A percentile compares a stretch with the other conserved stretches of the same genome.
Conservation (phyloP, 2,329 filamentous ascomycete species). For the Exserohilum rostratum region DNA sequence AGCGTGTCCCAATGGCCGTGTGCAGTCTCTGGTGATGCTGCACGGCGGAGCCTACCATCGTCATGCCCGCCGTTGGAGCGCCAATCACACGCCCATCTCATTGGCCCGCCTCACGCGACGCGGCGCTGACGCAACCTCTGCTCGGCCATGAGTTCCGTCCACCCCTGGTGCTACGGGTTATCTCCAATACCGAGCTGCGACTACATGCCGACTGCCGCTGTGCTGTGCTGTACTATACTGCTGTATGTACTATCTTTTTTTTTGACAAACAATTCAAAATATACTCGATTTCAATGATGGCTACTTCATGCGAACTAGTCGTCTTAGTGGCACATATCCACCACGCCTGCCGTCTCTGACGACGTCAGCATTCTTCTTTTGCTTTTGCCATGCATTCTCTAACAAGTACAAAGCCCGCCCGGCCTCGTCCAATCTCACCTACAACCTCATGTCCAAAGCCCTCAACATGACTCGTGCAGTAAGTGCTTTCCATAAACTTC, state of each 20-base stretch:
- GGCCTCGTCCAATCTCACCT: neutral
- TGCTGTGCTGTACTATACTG: no score
- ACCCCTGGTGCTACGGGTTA: neutral
- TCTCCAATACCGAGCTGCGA: neutral
- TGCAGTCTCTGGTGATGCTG: no score
- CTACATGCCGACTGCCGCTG: neutral
- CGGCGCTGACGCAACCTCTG: neutral
- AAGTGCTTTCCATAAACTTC: no score
- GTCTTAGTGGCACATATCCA: conserved; percentile 8
- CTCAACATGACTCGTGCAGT: conserved; percentile 45
- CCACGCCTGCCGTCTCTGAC: neutral
- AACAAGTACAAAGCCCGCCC: neutral
- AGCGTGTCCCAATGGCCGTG: conserved; percentile 5
- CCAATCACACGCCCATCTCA: conserved; percentile 21
- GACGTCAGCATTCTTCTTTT: conserved; percentile 1
- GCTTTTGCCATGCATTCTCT: neutral
- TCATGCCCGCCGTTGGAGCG: no score
- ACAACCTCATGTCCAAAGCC: conserved; percentile 11
- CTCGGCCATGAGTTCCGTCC: neutral
- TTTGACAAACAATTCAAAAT: neutral
- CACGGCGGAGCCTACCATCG: no score
- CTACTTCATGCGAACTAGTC: conserved; percentile 22
- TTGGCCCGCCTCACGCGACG: conserved; percentile 10
- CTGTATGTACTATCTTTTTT: no score
- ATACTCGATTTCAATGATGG: conserved; percentile 5